Conservation (phyloP, 805 yeast species). For the Priceomyces melissophilus region DNA sequence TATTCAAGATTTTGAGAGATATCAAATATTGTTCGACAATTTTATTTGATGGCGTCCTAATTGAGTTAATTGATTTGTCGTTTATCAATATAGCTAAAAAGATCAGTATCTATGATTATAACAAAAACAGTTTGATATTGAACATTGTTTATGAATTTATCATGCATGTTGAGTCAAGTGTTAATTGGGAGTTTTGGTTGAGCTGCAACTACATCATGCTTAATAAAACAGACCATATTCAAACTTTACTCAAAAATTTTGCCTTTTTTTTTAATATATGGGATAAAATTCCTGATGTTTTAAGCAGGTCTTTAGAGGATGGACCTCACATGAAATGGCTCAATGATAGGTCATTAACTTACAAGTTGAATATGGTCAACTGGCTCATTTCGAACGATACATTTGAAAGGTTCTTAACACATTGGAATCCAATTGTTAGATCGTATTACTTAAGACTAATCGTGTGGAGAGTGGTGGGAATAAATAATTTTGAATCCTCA, state of each 20-base stretch:
- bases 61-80: slow-evolving; percentile 28
- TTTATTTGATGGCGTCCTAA: slow-evolving; percentile 13
- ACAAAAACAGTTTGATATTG: slow-evolving; percentile 36
- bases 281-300: slow-evolving; percentile 56
- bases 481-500: slow-evolving; percentile 37
- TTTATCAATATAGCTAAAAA: slow-evolving; percentile 32
- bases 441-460: slow-evolving; percentile 64
- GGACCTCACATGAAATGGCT: slow-evolving; percentile 37
- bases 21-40: slow-evolving; percentile 20
- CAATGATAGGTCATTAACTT: slow-evolving; percentile 31
- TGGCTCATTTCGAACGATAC: slow-evolving; percentile 51
- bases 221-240: slow-evolving; percentile 54
- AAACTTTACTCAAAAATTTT: slow-evolving; percentile 58
- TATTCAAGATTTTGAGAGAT: slow-evolving; percentile 38
- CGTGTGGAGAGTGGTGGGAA: slow-evolving; percentile 60
- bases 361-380: slow-evolving; percentile 46
- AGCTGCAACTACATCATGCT: slow-evolving; percentile 56
- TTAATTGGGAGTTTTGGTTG: slow-evolving; percentile 81
- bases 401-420: slow-evolving; percentile 63
- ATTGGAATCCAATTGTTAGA: slow-evolving; percentile 78
- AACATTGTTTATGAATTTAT: slow-evolving; percentile 40
- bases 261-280: slow-evolving; percentile 71
- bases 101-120: slow-evolving; percentile 35
- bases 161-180: slow-evolving; percentile 26
- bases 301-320: slow-evolving; percentile 10